Evolutionary conservation across 2,329 filamentous ascomycete genomes (phyloP).

Genomic region (Colletotrichum sublineola): DNA sequence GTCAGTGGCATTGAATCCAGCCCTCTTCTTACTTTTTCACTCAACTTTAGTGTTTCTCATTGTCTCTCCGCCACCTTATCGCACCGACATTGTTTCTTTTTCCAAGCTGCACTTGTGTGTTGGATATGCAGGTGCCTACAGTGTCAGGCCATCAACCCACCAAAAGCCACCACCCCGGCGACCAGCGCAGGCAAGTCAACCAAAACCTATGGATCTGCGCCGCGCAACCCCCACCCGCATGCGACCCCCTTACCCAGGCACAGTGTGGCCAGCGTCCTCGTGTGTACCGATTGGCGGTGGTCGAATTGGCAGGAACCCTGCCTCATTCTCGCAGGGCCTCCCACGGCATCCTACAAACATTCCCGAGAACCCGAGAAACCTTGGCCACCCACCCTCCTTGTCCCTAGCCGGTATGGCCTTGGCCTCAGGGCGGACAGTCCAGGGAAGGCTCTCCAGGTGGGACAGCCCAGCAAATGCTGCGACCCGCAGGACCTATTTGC

Average conservation of each 20-base stretch:
- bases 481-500: background rate
- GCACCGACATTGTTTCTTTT: conserved; percentile 12
- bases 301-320: conserved; percentile 21
- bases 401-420: conserved; percentile 24
- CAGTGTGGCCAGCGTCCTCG: background rate
- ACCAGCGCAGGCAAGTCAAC: background rate
- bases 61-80: background rate
- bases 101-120: conserved; percentile 1
- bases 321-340: conserved; percentile 17
- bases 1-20: background rate
- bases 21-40: background rate
- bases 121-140: conserved; percentile 2
- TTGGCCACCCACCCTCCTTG: conserved; percentile 23
- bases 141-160: conserved; percentile 6
- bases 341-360: conserved; percentile 29
- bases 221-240: conserved; percentile 31
- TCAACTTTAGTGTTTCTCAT: background rate
- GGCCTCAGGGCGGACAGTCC: conserved; percentile 22
- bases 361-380: conserved; percentile 29
- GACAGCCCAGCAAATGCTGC: conserved; percentile 33
- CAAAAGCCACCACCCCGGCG: conserved; percentile 2
- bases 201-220: conserved; percentile 18
- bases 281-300: conserved; percentile 27
- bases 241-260: background rate
- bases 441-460: conserved; percentile 26